Evolutionary conservation across 1,284 basidiomycete genomes (phyloP).

Genomic region (Rhodotorula sp.): DNA sequence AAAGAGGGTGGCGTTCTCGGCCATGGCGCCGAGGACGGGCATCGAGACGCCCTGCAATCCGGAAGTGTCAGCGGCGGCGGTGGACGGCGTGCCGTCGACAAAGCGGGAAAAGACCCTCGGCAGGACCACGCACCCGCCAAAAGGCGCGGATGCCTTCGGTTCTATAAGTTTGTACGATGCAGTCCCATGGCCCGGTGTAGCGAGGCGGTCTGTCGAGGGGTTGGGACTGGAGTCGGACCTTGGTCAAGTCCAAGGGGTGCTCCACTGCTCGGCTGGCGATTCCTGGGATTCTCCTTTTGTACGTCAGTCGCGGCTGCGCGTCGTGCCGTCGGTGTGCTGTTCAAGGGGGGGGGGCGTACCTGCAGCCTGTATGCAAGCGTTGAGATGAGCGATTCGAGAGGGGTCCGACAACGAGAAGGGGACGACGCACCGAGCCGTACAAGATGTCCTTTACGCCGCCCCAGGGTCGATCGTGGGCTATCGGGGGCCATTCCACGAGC

Average conservation of each 20-base stretch:
- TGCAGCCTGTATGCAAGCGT: slow-evolving; percentile 15
- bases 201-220: slow-evolving; percentile 63
- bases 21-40: slow-evolving; percentile 84
- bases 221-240: slow-evolving; percentile 68
- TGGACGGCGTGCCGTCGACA: background rate
- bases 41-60: slow-evolving; percentile 71
- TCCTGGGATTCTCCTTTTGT: slow-evolving; percentile 56
- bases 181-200: slow-evolving; percentile 76
- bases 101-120: no score
- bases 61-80: background rate
- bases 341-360: background rate
- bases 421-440: slow-evolving; percentile 52
- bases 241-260: slow-evolving; percentile 77
- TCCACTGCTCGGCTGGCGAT: slow-evolving; percentile 79
- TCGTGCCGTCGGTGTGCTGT: background rate
- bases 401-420: no score
- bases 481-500: background rate
- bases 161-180: slow-evolving; percentile 70
- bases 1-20: slow-evolving; percentile 84
- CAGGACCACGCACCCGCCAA: slow-evolving; percentile 76
- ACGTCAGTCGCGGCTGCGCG: background rate
- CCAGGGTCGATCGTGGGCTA: slow-evolving; percentile 6
- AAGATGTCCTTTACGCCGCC: slow-evolving; percentile 50
- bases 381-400: no score
- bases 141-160: slow-evolving; percentile 74